Evolutionary conservation across 1,139 yeast species (phyloP), one percentile per base, ranked within the genome.

Genomic region (Nematodospora anomalae): DNA sequence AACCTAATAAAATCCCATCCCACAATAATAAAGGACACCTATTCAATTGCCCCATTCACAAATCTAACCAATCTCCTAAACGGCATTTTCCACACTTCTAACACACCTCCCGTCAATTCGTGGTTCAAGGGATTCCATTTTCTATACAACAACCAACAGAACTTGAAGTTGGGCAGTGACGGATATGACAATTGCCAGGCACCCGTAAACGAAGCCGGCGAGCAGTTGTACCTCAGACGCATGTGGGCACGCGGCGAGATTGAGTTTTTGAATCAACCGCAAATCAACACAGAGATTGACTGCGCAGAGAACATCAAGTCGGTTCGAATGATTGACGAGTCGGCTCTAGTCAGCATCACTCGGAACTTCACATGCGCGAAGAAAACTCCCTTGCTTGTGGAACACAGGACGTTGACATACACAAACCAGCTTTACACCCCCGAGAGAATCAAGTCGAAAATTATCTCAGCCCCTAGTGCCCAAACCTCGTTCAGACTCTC

Each of bases 171-270:
- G 16, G 81, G 84, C 1, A 32, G 52, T 2, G 97, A 90, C 57
- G 97, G 97, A 0, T 90, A 87, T 58, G 95, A 86, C 48, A 71
- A 80, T 39, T 79, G 82, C 49, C 95, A 86, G 55, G 80, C 92
- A 1, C 96, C 96, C 1, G 29, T 41, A 1, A 50, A 44, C 28
- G 41, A 42, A 4, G 43, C 40, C 13, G 50, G 51, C 5, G 37
- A 50, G 3, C 64, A 52, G 30, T 51, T 60, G 5, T 87, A 67
- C 52, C 61, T 62, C 16, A 64, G 94, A 42, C 64, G 97, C 24
- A 74, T 90, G 79, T 90, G 97, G 97, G 80, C 76, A 0, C 79
- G 81, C 26, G 97, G 97, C 1, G 57, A 68, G 16, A 60, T 87
- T 20, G 59, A 58, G 4, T 71, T 75, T 53, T 43, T 79, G 3